Base-by-base conservation (phyloP, 169 alveolate genomes). In the Cryptosporidium muris region DNA sequence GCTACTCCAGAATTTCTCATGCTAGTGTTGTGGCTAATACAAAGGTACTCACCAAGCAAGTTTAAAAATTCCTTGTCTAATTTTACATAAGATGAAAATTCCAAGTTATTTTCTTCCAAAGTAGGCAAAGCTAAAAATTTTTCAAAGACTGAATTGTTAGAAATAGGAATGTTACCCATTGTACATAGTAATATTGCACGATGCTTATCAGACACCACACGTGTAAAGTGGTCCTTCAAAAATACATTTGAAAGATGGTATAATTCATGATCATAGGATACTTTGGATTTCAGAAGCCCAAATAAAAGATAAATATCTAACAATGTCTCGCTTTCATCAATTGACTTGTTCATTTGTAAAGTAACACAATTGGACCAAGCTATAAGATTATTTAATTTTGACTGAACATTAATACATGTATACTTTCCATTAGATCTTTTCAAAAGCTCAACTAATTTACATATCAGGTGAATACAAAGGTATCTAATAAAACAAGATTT, bases 401-500 rank as follows among this genome's bases (percentile, higher is more conserved):
- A 47, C 38, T 45, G 47, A 25, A 64, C 40, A 51, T 74, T 45
- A 25, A 58, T 43, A 12, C 60, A 64, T 4, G 66, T 45, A 51
- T 25, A 56, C 1, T 58, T 58, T 4, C 47, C 43, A 5, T 43
- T 74, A 9, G 47, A 58, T 2, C 25, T n/a, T 12, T 74, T 43
- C 25, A 74, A 48, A 38, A 45, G 60, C 8, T 12, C 14, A 8
- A 74, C 11, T 45, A 74, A 3, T 25, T 40, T 16, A 34, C 52
- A 49, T 9, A 74, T 6, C 4, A 74, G n/a, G 60, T 60, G 54
- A 36, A 74, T 49, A n/a, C 12, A 14, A 74, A 58, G 60, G n/a
- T 54, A 74, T 12, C 85, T 16, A 40, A 74, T 37, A 34, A 74
- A 47, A 6, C 64, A 74, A 5, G 85, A 74, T 45, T 74, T 74